These are phyloP conservation scores for Aphanoascus verrucosus DNA, from an alignment of 2,329 filamentous ascomycete genomes.

Conservation along the genomic window DNA sequence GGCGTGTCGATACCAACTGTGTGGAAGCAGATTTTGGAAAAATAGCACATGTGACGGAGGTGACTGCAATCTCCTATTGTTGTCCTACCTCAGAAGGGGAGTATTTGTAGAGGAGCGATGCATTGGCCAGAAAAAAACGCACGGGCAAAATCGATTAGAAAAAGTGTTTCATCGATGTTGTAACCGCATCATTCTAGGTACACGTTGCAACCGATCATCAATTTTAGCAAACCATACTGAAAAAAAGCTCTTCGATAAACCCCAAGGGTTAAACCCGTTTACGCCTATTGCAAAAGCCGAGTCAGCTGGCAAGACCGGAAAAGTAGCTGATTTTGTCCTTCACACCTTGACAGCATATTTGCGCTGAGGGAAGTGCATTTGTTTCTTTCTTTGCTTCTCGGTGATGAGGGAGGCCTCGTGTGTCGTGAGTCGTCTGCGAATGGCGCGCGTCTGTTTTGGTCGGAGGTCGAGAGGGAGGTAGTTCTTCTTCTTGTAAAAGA, in stretches of 20 bases:
- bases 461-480: constrained; percentile 97
- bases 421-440: constrained; percentile 87
- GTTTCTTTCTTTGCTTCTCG: constrained; percentile 94
- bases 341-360: constrained; percentile 97
- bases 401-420: constrained; percentile 76
- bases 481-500: constrained; percentile 99
- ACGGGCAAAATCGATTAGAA: no score
- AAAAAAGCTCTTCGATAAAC: background rate
- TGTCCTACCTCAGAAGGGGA: no score
- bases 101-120: no score
- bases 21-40: no score
- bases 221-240: background rate
- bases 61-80: no score
- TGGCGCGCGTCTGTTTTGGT: constrained; percentile 94
- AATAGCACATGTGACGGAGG: no score
- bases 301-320: background rate
- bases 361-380: constrained; percentile 92
- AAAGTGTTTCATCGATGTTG: constrained; percentile 3
- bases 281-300: constrained; percentile 1
- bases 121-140: no score
- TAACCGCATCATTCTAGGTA: constrained; percentile 6
- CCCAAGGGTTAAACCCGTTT: background rate
- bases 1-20: no score
- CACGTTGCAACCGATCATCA: constrained; percentile 10
- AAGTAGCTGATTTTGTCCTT: background rate